Base-by-base conservation (phyloP, 768 basidiomycete species). In the Lentinula raphanica region DNA sequence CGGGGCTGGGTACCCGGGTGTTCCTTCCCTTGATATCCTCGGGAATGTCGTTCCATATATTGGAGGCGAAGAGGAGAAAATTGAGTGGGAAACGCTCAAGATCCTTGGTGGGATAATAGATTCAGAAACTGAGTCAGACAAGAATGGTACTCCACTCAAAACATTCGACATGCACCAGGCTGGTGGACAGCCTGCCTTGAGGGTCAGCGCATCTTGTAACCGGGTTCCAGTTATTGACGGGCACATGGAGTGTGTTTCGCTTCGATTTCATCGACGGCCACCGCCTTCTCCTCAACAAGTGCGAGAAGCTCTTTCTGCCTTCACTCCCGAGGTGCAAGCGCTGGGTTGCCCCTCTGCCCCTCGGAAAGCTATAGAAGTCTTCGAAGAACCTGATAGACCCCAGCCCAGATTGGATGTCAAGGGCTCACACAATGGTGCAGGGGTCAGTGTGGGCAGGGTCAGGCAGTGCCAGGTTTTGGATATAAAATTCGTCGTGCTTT, bases 71-170 rank as follows among this genome's bases (percentile, higher is more conserved):
- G 91, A 94, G 66, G 97, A 98, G 69, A 99, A 98, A 71, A 94
- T 98, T 63, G 96, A 99, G 70, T 99, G 97, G 97, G 97, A 99
- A 75, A 88, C 92, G 5, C 82, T 90, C 65, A 99, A 98, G 77
- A 99, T 99, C 66, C 85, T 99, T 21, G 96, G 97, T 23, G 93
- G 88, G 2, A 65, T 98, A 58, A 65, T 76, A 2, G 75, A 81
- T 25, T 77, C 78, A 49, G 84, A 86, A 56, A 46, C 48, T 50
- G 29, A 32, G 59, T 58, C 7, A 54, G 58, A 39, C 48, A 32
- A 21, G 57, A 74, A 79, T 31, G 82, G 80, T 2, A 19, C 25
- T 1, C 42, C 54, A 19, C 62, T 69, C 5, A 82, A 80, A 58
- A 66, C 81, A 11, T 98, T 97, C 70, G 95, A 97, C 68, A 87